Base-by-base conservation (phyloP, 163 green algal species). In the Trebouxiophyceae sp. region DNA sequence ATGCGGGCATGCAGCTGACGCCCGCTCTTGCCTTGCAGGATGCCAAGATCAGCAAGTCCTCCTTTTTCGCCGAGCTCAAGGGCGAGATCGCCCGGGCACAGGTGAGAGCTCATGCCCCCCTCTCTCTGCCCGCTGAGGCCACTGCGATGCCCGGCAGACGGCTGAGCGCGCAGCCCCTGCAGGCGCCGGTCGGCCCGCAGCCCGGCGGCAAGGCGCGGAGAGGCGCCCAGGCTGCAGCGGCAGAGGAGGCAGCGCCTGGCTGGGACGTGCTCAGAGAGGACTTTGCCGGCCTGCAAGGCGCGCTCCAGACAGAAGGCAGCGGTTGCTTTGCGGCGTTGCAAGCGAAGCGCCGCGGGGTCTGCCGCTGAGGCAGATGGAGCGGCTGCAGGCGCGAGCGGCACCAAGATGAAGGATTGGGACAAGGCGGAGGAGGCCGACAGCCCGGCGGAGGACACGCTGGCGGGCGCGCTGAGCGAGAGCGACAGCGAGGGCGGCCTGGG, bases 391-490 rank as follows among this genome's bases (percentile, higher is more conserved):
- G 19, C 63, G 73, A 75, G 75, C 0, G 69, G 70, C 8, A 61
- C 33, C 28, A 85, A 89, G 70, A 87, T 87, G 83, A 93, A 91
- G 83, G 86, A 91, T 46, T 91, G 80, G 80, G 86, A 93, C 60
- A 79, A 78, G 59, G 68, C 69, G 29, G 66, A 46, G 16, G 61
- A 73, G 1, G 72, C 65, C 20, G 70, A 77, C 47, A 72, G 79
- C 39, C 39, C 19, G 39, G 39, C 19, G 39, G 39, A 50, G 12
- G 39, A 50, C 12, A 16, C 39, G 12, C 12, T 50, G 39, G 39
- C 12, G 12, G 39, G 19, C 12, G 39, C 39, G 12, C 12, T 50
- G 39, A 50, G 39, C 19, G 39, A 16, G 12, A 50, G 39, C 19
- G 39, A 50, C 12, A 50, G 39, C 39, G 39, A 50, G 39, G 39